Evolutionary conservation across 2,329 filamentous ascomycete species (phyloP).

Genomic region (Neospermospora avenae): DNA sequence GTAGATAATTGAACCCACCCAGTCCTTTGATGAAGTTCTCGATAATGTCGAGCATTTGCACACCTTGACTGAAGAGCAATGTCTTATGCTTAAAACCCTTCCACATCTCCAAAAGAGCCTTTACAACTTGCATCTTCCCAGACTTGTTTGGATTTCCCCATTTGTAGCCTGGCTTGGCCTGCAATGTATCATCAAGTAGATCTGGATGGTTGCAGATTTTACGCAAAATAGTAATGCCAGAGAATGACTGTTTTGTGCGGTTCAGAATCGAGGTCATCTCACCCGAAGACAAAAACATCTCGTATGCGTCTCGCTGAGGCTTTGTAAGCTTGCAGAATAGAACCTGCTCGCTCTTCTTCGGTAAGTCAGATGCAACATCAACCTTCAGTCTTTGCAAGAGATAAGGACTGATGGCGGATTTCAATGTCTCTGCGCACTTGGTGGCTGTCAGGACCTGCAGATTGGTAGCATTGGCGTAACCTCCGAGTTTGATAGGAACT

Average conservation of each 20-base stretch:
- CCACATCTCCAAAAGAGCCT: constrained; percentile 83
- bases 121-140: constrained; percentile 94
- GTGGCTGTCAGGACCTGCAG: constrained; percentile 91
- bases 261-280: constrained; percentile 82
- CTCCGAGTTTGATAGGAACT: constrained; percentile 86
- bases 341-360: constrained; percentile 94
- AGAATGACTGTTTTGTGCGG: constrained; percentile 74
- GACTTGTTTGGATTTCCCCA: constrained; percentile 80
- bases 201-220: constrained; percentile 99
- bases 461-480: constrained; percentile 93
- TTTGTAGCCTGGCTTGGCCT: constrained; percentile 59
- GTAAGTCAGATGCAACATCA: constrained; percentile 89
- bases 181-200: constrained; percentile 62
- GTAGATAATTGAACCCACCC: constrained; percentile 69
- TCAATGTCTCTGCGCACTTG: constrained; percentile 89
- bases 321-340: constrained; percentile 90
- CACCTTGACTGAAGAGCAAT: constrained; percentile 86
- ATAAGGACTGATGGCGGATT: constrained; percentile 91
- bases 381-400: constrained; percentile 88
- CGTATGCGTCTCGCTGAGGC: constrained; percentile 75
- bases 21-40: constrained; percentile 73
- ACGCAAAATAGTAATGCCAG: constrained; percentile 84
- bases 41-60: constrained; percentile 93
- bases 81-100: constrained; percentile 84
- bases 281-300: constrained; percentile 74